Percentiles rank a stretch among this genome's conserved stretches.
phyloP scores from a whole-genome alignment of 345 rosid species.

The Reutealis trisperma region DNA sequence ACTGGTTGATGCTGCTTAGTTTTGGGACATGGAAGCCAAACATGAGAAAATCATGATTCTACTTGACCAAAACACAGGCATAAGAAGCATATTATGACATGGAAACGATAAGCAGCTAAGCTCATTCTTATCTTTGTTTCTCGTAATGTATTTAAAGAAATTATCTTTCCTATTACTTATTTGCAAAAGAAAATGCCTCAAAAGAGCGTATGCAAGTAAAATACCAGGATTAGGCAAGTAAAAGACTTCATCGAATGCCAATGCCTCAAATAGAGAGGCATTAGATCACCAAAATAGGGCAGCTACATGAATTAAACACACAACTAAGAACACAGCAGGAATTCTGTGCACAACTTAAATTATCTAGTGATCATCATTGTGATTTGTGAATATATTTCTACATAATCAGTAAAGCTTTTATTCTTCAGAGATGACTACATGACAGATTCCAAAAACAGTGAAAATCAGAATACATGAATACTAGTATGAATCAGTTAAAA shows the following conservation, averaged over 20 bases:
- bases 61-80: background rate
- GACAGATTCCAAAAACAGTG: background rate
- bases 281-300: too few species aligned
- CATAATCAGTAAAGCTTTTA: background rate
- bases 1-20: conserved; percentile 24
- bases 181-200: background rate
- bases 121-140: background rate
- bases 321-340: background rate
- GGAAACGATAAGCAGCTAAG: background rate
- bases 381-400: background rate
- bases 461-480: too few species aligned
- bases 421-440: background rate
- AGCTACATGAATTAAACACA: too few species aligned
- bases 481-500: too few species aligned
- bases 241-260: too few species aligned
- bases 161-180: background rate
- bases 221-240: background rate
- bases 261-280: too few species aligned
- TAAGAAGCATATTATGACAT: background rate
- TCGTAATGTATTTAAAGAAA: background rate
- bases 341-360: background rate
- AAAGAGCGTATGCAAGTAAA: background rate
- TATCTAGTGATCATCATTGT: background rate
- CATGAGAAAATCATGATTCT: background rate
- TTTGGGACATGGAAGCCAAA: conserved; percentile 27